Evolutionary conservation across 2,329 filamentous ascomycete species (phyloP), one percentile per base, ranked within the genome.

Genomic region (Truncatella angustata): DNA sequence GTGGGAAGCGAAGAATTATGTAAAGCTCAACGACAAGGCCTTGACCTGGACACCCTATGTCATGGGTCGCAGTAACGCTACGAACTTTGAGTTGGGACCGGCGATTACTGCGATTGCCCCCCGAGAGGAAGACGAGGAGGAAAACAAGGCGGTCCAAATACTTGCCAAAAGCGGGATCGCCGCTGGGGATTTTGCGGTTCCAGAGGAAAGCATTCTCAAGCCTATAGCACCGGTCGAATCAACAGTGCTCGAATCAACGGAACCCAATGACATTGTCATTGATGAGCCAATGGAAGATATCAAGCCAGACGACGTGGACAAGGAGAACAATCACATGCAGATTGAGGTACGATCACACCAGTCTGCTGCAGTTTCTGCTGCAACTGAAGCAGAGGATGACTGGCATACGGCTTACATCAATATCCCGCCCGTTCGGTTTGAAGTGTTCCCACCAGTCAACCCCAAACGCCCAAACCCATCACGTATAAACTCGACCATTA

Each of bases 11-110:
- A 97, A 97, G 66, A 86, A 87, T 9, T 95, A 96, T 60, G 89
- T 96, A 20, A 88, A 85, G 61, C 81, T 99, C 32, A 88, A 94
- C 58, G 84, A 88, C 0, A 84, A 87, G 40, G 85, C 85, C 16
- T 78, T 99, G 23, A 87, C 92, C 10, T 99, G 94, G 94, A 97
- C 92, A 12, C 94, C 94, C 0, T 99, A 96, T 67, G 86, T 97
- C 37, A 97, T 97, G 91, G 93, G 94, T 23, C 85, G 91, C 56
- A 87, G 83, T 67, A 92, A 88, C 59, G 84, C 88, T 32, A 87
- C 87, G 4, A 89, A 90, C 62, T 93, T 94, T 61, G 91, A 96
- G 64, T 82, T 91, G 46, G 89, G 86, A 5, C 90, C 90, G 5
- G 81, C 87, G 5, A 75, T 97, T 51, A 92, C 90, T 58, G 88